Percentiles rank a stretch among this genome's conserved stretches.
These are phyloP conservation scores for Podaxis pistillaris DNA, from an alignment of 768 basidiomycete species.

Conservation along the genomic window DNA sequence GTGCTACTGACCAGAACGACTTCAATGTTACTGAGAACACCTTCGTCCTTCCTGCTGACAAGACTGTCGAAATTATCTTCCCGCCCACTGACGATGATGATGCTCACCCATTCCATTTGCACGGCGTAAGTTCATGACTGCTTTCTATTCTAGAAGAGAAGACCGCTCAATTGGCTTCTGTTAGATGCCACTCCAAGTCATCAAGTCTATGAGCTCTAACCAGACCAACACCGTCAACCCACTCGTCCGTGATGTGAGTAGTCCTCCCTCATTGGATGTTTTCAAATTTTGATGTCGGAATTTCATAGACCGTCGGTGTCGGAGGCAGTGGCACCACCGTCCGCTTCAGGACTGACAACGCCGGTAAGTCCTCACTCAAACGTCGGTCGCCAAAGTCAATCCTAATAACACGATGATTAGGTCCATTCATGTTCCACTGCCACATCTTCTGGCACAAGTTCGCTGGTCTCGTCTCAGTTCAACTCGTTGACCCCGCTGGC, in stretches of 20 bases:
- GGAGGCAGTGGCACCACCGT: conserved; percentile 19
- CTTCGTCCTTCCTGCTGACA: conserved; percentile 24
- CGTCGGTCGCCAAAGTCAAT: not conserved
- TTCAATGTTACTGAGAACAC: conserved; percentile 29
- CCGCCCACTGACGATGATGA: conserved; percentile 25
- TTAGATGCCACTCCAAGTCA: conserved; percentile 14
- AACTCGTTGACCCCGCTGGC: conserved; percentile 12
- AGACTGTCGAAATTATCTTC: conserved; percentile 25
- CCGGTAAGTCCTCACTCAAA: conserved; percentile 4
- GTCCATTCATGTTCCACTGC: conserved; percentile 23
- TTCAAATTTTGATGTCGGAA: not conserved
- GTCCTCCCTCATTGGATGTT: not conserved
- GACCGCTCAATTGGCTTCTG: not conserved
- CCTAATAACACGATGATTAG: not conserved
- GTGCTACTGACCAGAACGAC: conserved; percentile 18
- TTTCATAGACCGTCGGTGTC: conserved; percentile 14
- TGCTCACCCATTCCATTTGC: conserved; percentile 17
- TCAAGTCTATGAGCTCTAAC: conserved; percentile 28
- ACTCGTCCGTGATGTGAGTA: conserved; percentile 53
- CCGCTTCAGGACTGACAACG: conserved; percentile 22
- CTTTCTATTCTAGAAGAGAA: not conserved
- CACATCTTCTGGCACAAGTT: conserved; percentile 20
- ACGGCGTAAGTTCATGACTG: conserved; percentile 10
- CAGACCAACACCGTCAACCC: conserved; percentile 53
- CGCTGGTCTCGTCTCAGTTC: conserved; percentile 19